phyloP scores from a whole-genome alignment of 1,284 basidiomycete species.

The Leccinum pseudoinsigne region DNA sequence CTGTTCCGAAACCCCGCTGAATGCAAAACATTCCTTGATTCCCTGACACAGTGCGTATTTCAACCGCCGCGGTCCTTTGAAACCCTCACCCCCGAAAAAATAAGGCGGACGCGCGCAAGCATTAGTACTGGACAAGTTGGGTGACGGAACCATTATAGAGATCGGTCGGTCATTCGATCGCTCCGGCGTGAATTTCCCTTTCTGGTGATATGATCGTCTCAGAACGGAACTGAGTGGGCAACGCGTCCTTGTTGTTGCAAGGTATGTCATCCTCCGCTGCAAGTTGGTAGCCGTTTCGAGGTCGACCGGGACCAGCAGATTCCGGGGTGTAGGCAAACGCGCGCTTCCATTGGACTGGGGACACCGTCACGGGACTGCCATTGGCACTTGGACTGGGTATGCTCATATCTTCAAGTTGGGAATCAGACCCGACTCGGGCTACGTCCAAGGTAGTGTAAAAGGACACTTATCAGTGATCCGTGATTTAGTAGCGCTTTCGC shows the following conservation, averaged over 20 bases:
- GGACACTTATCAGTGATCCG: no score
- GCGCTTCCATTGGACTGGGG: constrained; percentile 7
- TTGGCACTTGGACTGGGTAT: no score
- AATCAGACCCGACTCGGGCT: no score
- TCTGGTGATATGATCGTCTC: background rate
- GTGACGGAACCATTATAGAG: background rate
- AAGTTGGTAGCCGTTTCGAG: background rate
- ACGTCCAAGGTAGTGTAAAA: no score
- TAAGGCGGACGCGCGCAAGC: background rate
- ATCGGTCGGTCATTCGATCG: background rate
- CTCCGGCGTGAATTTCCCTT: background rate
- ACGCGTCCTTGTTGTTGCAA: background rate
- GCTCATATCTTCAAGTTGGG: no score
- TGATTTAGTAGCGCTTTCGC: no score
- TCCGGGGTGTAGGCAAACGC: constrained; percentile 16
- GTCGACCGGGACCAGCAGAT: background rate
- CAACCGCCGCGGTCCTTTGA: background rate
- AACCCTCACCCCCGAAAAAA: background rate
- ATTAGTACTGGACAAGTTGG: background rate
- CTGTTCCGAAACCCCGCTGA: background rate
- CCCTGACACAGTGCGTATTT: background rate
- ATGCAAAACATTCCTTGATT: background rate
- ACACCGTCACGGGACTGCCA: background rate
- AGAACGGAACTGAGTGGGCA: constrained; percentile 7
- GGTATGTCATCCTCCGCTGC: background rate